Base-by-base conservation (phyloP, 2,329 filamentous ascomycete genomes). In the Bipolaris bicolor region DNA sequence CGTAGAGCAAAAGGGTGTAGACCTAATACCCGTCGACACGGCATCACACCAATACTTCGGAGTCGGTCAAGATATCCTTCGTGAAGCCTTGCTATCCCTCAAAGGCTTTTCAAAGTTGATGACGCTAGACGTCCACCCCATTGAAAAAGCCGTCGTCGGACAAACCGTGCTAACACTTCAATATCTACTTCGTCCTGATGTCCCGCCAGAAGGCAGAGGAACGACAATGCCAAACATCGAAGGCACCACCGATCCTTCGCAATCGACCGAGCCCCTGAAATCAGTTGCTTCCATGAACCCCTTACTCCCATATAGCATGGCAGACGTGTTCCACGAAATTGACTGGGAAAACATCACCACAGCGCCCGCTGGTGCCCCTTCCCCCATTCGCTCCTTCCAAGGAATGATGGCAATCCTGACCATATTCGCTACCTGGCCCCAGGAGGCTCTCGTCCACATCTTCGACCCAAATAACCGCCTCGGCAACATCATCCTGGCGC, bases 381-480 rank as follows among this genome's bases (percentile, higher is more conserved):
- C 57, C 11, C 56, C 58, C 5, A 1, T 56, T 1, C 47, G 41
- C 24, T 55, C 64, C 2, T 68, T 68, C 52, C 46, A 58, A 33
- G 61, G 63, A 9, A 48, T 67, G 4, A 63, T 66, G 58, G 56
- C 56, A 7, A 43, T 48, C 24, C 52, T 67, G 6, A 41, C 58
- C 3, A 58, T 68, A 24, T 58, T 68, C 43, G 50, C 61, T 9
- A 66, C 64, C 15, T 67, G 60, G 60, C 67, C 67, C 11, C 63
- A 64, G 2, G 60, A 65, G 3, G 50, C 39, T 4, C 52, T 69
- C 7, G 48, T 66, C 5, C 49, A 55, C n/a, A 36, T 69, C 2
- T 55, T 68, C 22, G 59, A 61, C 2, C 55, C 51, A 2, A 48
- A 49, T 0, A 67, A 65, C 13, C 58, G 54, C 13, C 36, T 70